Percentiles rank a stretch among this genome's conserved stretches.
phyloP scores from a whole-genome alignment of 2,329 filamentous ascomycete genomes.

The Escovopsis sp. region DNA sequence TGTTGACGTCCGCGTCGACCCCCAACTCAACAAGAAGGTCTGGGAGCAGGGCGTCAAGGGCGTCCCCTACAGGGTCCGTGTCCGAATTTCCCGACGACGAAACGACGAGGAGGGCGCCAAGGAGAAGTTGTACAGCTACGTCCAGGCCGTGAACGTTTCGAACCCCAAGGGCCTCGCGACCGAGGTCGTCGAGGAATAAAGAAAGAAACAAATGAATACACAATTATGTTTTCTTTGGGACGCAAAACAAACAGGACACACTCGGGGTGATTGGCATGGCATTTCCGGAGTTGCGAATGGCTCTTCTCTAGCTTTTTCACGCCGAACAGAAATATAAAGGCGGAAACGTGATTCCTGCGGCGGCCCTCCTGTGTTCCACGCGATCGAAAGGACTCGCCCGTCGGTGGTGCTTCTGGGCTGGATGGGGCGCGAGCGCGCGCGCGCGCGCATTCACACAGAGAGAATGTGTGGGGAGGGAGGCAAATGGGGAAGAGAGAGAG shows the following conservation, averaged over 20 bases:
- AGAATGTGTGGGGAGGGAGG: no score
- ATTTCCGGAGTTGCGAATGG: conserved; percentile 31
- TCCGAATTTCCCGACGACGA: conserved; percentile 98
- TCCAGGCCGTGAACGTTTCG: conserved; percentile 99
- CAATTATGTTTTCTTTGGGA: conserved; percentile 19
- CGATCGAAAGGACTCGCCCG: conserved; percentile 3
- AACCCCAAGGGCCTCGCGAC: conserved; percentile 96
- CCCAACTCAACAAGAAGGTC: conserved; percentile 99
- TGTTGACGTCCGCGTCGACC: conserved; percentile 92
- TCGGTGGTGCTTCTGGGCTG: conserved; percentile 1
- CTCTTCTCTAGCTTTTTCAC: conserved; percentile 28
- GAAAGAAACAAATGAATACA: conserved; percentile 14
- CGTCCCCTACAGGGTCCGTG: conserved; percentile 88
- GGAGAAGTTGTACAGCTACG: conserved; percentile 99
- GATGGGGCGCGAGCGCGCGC: no score
- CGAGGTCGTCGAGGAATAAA: conserved; percentile 65
- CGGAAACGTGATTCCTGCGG: conserved; percentile 21
- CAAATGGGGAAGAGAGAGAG: background rate
- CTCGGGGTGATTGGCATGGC: conserved; percentile 25
- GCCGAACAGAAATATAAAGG: conserved; percentile 18
- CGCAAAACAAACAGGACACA: conserved; percentile 24
- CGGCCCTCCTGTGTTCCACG: conserved; percentile 8
- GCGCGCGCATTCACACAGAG: no score
- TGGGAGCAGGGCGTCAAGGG: conserved; percentile 99
- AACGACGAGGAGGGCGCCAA: conserved; percentile 99